A percentile compares a stretch with the other conserved stretches of the same genome.
Conservation (phyloP, 2,329 filamentous ascomycete species). For the Fusarium burgessii region DNA sequence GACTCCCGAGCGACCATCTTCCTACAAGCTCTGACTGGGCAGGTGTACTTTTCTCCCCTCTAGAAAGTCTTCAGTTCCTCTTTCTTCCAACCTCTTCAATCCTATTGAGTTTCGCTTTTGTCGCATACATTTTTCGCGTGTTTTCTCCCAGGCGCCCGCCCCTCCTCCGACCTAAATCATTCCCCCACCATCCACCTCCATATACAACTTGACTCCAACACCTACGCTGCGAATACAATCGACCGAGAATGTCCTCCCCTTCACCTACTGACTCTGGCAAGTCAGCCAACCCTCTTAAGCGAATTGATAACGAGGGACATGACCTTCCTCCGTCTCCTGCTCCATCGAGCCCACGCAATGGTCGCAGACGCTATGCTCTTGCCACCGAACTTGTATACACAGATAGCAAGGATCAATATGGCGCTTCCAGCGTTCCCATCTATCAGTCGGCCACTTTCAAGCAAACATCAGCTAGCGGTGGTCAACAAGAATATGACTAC, state of each 20-base stretch:
- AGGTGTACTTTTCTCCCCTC: conserved; percentile 18
- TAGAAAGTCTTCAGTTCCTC: conserved; percentile 14
- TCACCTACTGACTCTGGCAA: conserved; percentile 49
- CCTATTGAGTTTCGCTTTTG: conserved; percentile 1
- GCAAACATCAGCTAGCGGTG: conserved; percentile 82
- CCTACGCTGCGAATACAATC: neutral
- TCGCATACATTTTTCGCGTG: neutral
- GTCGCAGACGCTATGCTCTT: conserved; percentile 86
- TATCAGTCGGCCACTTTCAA: conserved; percentile 99
- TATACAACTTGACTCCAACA: conserved; percentile 1
- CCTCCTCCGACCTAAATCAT: conserved; percentile 1
- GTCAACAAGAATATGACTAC: conserved; percentile 94
- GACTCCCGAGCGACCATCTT: conserved; percentile 42
- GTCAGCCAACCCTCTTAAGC: conserved; percentile 59
- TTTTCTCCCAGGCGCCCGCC: neutral
- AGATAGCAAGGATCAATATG: conserved; percentile 96
- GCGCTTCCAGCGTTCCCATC: conserved; percentile 94
- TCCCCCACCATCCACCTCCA: conserved; percentile 9
- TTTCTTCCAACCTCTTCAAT: conserved; percentile 13
- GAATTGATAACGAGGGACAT: conserved; percentile 84
- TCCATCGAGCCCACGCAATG: conserved; percentile 88
- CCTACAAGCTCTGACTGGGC: conserved; percentile 27
- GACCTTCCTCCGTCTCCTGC: conserved; percentile 91
- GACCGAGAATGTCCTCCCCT: conserved; percentile 39
- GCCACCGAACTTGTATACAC: conserved; percentile 98